Percentiles rank a stretch among this genome's conserved stretches.
Conservation (phyloP, 371 early-diverging fungal genomes). For the Blastocladiella emersonii region DNA sequence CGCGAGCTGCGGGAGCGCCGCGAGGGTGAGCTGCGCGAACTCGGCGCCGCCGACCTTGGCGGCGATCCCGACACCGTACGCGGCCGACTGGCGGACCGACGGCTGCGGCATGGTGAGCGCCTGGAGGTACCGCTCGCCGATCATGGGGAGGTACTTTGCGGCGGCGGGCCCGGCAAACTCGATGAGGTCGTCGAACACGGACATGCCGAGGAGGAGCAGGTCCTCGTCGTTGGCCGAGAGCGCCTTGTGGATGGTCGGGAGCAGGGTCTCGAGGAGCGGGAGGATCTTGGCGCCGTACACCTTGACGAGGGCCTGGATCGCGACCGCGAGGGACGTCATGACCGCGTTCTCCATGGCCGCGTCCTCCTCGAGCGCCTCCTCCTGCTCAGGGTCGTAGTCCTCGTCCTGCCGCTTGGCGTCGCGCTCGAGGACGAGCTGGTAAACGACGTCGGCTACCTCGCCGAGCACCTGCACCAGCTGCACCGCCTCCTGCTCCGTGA, state of each 20-base stretch:
- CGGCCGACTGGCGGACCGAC: constrained; percentile 81
- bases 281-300: constrained; percentile 53
- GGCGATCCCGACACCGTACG: constrained; percentile 79
- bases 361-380: constrained; percentile 61
- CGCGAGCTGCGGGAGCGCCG: constrained; percentile 47
- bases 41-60: constrained; percentile 69
- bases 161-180: constrained; percentile 65
- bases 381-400: constrained; percentile 82
- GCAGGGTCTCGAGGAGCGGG: constrained; percentile 61
- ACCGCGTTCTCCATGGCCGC: constrained; percentile 70
- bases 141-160: background rate
- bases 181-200: constrained; percentile 77
- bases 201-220: constrained; percentile 78
- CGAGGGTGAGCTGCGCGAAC: constrained; percentile 45
- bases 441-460: constrained; percentile 52
- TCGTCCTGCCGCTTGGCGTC: constrained; percentile 51
- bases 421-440: constrained; percentile 50
- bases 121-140: background rate
- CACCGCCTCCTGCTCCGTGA: constrained; percentile 46
- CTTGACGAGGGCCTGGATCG: constrained; percentile 58
- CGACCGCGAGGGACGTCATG: constrained; percentile 56
- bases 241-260: constrained; percentile 48
- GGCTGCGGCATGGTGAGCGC: constrained; percentile 7
- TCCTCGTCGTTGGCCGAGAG: constrained; percentile 45
- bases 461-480: constrained; percentile 48